Conservation (phyloP, 768 basidiomycete species). For the Coprinopsis cinerea region DNA sequence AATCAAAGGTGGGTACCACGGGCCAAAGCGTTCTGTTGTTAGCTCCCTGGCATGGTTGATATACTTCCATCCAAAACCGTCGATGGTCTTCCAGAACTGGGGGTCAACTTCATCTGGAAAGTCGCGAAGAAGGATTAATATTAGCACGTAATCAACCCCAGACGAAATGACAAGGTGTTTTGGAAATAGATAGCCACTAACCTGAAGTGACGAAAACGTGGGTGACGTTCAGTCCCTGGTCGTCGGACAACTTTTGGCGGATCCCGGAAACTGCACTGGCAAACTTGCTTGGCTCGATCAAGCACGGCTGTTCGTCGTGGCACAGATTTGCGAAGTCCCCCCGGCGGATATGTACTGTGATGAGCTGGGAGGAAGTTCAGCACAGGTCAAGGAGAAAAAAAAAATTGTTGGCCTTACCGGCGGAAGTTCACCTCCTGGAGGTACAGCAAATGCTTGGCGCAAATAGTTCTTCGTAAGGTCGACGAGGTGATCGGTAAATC, state of each 20-base stretch:
- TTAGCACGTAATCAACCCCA: background rate
- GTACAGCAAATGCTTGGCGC: slow-evolving; percentile 14
- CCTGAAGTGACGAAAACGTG: slow-evolving; percentile 3
- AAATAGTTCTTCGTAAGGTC: slow-evolving; percentile 29
- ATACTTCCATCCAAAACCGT: slow-evolving; percentile 1
- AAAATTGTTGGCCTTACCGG: slow-evolving; percentile 22
- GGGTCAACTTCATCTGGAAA: slow-evolving; percentile 6
- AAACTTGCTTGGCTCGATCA: slow-evolving; percentile 1
- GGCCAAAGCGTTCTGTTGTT: background rate
- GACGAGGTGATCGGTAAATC: slow-evolving; percentile 26
- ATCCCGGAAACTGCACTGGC: slow-evolving; percentile 1
- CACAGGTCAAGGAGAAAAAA: background rate
- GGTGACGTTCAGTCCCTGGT: background rate
- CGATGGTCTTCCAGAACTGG: slow-evolving; percentile 3
- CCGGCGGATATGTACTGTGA: slow-evolving; percentile 42
- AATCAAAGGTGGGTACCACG: slow-evolving; percentile 7
- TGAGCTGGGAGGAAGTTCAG: slow-evolving; percentile 29
- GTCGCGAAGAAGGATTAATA: too few relatives aligned
- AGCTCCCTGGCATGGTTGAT: slow-evolving; percentile 1
- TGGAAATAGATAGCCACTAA: too few relatives aligned
- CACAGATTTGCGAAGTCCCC: slow-evolving; percentile 36
- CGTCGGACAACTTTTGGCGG: background rate
- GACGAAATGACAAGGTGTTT: too few relatives aligned
- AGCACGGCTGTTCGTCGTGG: slow-evolving; percentile 17
- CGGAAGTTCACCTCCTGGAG: slow-evolving; percentile 23